phyloP scores from a whole-genome alignment of 345 rosid genomes.

The Sisymbrium altissimum region DNA sequence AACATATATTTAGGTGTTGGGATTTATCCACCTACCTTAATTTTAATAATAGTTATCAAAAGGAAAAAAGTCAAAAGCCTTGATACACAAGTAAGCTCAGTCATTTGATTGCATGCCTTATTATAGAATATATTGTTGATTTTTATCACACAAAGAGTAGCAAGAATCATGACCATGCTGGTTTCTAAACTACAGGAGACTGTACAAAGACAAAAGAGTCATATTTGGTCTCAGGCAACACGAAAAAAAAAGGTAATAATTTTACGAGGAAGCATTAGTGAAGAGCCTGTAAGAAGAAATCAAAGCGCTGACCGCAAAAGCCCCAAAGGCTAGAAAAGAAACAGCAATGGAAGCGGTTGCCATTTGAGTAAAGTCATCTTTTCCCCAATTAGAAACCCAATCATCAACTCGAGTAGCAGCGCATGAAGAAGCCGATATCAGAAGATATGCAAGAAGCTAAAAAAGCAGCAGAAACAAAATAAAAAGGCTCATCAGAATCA shows the following conservation, averaged over 20 bases:
- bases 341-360: conserved; percentile 82
- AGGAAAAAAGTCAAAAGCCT: conserved; percentile 14
- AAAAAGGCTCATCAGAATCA: conserved; percentile 8
- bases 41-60: neutral
- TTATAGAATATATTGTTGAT: neutral
- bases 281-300: conserved; percentile 74
- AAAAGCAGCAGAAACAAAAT: neutral
- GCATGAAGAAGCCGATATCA: conserved; percentile 84
- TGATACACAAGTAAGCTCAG: conserved; percentile 24
- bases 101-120: conserved; percentile 3
- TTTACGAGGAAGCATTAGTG: conserved; percentile 36
- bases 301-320: conserved; percentile 75
- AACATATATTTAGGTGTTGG: conserved; percentile 10
- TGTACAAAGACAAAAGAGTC: conserved; percentile 20
- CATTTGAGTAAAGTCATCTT: conserved; percentile 89
- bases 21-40: conserved; percentile 18
- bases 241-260: neutral
- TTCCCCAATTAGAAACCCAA: conserved; percentile 99
- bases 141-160: conserved; percentile 14
- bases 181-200: conserved; percentile 21
- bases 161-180: neutral
- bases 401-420: conserved; percentile 93
- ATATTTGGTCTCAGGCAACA: neutral
- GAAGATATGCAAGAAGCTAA: conserved; percentile 77
- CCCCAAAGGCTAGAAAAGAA: conserved; percentile 73